phyloP scores from a whole-genome alignment of 2,329 filamentous ascomycete genomes.

The Colletotrichum sidae region DNA sequence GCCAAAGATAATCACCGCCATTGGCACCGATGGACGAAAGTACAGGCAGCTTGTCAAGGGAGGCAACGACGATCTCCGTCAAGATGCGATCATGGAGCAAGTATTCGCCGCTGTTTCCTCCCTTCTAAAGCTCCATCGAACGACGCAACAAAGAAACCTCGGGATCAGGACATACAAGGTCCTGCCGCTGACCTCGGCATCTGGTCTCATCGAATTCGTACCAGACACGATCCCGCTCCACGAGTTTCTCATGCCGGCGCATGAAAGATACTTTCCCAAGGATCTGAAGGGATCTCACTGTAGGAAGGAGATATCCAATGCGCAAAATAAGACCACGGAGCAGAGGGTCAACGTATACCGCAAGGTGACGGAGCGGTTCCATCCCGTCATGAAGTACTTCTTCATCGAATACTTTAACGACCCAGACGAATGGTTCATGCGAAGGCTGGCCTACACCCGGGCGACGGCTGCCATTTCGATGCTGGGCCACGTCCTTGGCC shows the following conservation, averaged over 20 bases:
- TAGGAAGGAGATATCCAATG: conserved; percentile 81
- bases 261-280: conserved; percentile 85
- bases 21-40: conserved; percentile 79
- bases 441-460: conserved; percentile 89
- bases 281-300: conserved; percentile 83
- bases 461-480: conserved; percentile 96
- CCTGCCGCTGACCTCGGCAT: conserved; percentile 83
- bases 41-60: conserved; percentile 97
- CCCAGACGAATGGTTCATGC: conserved; percentile 95
- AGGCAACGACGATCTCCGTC: conserved; percentile 93
- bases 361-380: conserved; percentile 83
- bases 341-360: conserved; percentile 80
- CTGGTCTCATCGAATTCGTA: conserved; percentile 97
- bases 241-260: conserved; percentile 91
- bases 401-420: conserved; percentile 95
- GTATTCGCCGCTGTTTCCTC: conserved; percentile 97
- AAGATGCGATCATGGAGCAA: conserved; percentile 99
- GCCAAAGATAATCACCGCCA: conserved; percentile 90
- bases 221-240: conserved; percentile 92
- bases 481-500: conserved; percentile 89
- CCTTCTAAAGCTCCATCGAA: conserved; percentile 85
- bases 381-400: conserved; percentile 95
- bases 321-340: conserved; percentile 76
- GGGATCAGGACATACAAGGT: conserved; percentile 98
- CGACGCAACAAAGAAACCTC: conserved; percentile 87